Percentiles rank a stretch among this genome's conserved stretches.
phyloP scores from a whole-genome alignment of 805 yeast genomes.

The Helenozyma rhizophorensis region DNA sequence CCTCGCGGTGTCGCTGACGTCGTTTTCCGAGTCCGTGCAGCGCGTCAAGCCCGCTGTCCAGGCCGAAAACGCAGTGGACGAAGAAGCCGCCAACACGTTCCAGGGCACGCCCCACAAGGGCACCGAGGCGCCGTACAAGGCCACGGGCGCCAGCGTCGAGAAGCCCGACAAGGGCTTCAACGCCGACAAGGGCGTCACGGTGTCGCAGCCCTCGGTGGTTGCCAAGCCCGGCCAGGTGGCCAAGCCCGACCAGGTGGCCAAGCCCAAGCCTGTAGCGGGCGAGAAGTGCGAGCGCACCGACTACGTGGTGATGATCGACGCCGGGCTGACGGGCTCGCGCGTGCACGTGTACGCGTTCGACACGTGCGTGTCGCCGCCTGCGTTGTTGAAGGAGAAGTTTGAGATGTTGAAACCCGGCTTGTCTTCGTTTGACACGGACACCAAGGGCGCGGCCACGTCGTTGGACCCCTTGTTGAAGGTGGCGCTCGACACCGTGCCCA shows the following conservation, averaged over 20 bases:
- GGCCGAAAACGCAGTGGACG: slow-evolving; percentile 11
- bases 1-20: slow-evolving; percentile 42
- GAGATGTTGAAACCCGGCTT: slow-evolving; percentile 91
- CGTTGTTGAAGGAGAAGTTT: slow-evolving; percentile 72
- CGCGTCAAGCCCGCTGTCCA: slow-evolving; percentile 19
- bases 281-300: slow-evolving; percentile 40
- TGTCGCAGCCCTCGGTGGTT: too few species aligned
- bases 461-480: slow-evolving; percentile 74
- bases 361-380: slow-evolving; percentile 81
- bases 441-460: slow-evolving; percentile 83
- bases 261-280: background rate
- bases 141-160: slow-evolving; percentile 1
- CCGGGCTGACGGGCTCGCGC: slow-evolving; percentile 96
- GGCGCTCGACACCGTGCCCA: slow-evolving; percentile 78
- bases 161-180: too few species aligned
- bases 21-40: slow-evolving; percentile 29
- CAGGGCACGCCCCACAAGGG: slow-evolving; percentile 33
- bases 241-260: too few species aligned
- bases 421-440: slow-evolving; percentile 76
- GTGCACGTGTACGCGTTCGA: slow-evolving; percentile 92
- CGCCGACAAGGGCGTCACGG: background rate
- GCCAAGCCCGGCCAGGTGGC: too few species aligned
- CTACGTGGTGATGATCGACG: slow-evolving; percentile 92
- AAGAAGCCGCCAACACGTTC: slow-evolving; percentile 22
- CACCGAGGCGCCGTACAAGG: slow-evolving; percentile 32